Conservation (phyloP, 768 basidiomycete species). For the Lentinula edodes region DNA sequence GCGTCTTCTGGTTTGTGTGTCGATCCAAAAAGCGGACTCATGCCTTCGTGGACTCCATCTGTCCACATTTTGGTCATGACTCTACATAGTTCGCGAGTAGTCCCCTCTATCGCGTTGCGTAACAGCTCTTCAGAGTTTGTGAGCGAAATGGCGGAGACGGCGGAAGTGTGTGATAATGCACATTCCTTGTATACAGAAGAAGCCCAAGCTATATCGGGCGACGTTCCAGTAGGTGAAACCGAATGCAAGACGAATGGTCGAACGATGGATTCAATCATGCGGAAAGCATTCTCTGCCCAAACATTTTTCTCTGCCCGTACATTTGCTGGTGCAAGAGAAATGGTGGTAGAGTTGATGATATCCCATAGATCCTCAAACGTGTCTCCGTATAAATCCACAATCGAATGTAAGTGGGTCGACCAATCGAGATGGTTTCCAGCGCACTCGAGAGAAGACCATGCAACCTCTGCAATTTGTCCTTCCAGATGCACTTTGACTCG, state of each 20-base stretch:
- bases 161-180: not conserved
- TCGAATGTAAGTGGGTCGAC: not conserved
- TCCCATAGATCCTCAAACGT: not conserved
- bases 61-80: not conserved
- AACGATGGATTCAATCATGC: not conserved
- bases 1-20: not conserved
- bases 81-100: not conserved
- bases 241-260: not conserved
- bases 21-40: not conserved
- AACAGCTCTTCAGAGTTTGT: not conserved
- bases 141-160: too few relatives aligned
- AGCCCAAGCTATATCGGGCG: not conserved
- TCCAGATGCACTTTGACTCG: conserved; percentile 20
- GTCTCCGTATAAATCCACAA: not conserved
- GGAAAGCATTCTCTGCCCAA: not conserved
- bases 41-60: not conserved
- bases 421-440: not conserved
- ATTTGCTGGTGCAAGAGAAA: not conserved
- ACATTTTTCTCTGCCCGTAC: not conserved
- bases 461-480: not conserved
- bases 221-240: not conserved
- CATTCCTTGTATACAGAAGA: not conserved
- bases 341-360: not conserved
- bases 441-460: not conserved
- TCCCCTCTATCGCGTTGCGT: not conserved